Conservation (phyloP, 2,329 filamentous ascomycete genomes). For the Xylariomycetidae sp. region DNA sequence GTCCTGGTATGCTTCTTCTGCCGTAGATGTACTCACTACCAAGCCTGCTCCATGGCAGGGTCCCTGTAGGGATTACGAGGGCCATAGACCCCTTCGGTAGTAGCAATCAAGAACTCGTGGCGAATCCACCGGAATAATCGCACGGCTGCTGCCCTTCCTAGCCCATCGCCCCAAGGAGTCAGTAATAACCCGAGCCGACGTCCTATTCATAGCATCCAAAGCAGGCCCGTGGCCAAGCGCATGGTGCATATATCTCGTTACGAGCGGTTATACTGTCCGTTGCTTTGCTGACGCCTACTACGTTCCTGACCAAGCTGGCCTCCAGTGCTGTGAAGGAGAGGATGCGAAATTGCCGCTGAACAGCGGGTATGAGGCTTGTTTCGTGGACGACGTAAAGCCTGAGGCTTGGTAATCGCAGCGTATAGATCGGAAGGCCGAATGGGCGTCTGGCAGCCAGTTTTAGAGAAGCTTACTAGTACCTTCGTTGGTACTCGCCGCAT, state of each 20-base stretch:
- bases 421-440: slow-evolving; percentile 21
- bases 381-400: slow-evolving; percentile 22
- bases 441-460: too few relatives aligned
- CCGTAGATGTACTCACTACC: background rate
- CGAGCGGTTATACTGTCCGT: background rate
- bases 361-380: slow-evolving; percentile 5
- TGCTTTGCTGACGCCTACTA: background rate
- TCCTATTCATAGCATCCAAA: slow-evolving; percentile 1
- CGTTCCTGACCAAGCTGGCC: background rate
- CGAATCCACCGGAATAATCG: background rate
- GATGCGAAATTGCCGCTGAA: slow-evolving; percentile 1
- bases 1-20: background rate
- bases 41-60: background rate
- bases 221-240: slow-evolving; percentile 2
- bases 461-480: background rate
- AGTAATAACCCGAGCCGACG: slow-evolving; percentile 10
- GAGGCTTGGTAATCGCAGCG: slow-evolving; percentile 18
- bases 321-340: slow-evolving; percentile 1
- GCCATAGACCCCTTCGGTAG: slow-evolving; percentile 1
- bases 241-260: background rate
- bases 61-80: slow-evolving; percentile 2
- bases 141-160: slow-evolving; percentile 1
- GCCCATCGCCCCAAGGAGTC: background rate
- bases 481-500: background rate
- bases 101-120: slow-evolving; percentile 1